A percentile compares a stretch with the other conserved stretches of the same genome.
phyloP scores from a whole-genome alignment of 73 alveolate genomes.

The Paramecium sonneborni region DNA sequence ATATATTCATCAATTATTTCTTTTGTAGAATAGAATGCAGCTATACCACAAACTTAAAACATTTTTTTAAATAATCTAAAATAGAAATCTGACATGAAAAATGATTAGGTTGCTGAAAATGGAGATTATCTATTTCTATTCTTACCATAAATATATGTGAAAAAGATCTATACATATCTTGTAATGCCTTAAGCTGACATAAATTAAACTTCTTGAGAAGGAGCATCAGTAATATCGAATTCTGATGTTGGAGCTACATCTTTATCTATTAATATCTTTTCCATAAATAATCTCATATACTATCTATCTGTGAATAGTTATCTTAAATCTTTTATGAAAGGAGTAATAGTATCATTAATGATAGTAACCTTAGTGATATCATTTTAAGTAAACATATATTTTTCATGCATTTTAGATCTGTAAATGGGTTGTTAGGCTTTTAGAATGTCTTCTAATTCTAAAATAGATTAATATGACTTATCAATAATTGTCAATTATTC shows the following conservation, averaged over 20 bases:
- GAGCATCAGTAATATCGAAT: slow-evolving; percentile 5
- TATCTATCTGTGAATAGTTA: background rate
- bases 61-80: slow-evolving; percentile 38
- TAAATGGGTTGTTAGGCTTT: background rate
- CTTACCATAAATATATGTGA: slow-evolving; percentile 56
- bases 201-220: slow-evolving; percentile 45
- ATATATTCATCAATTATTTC: slow-evolving; percentile 25
- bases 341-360: background rate
- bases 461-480: background rate
- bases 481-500: background rate
- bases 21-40: background rate
- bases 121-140: slow-evolving; percentile 38
- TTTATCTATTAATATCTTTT: slow-evolving; percentile 12
- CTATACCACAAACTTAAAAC: slow-evolving; percentile 37
- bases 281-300: background rate
- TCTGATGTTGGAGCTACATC: slow-evolving; percentile 4
- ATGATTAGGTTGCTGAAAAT: slow-evolving; percentile 47
- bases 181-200: slow-evolving; percentile 47
- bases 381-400: background rate
- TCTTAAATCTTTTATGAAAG: background rate
- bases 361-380: background rate
- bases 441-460: background rate
- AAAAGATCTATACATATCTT: slow-evolving; percentile 29
- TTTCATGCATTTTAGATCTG: slow-evolving; percentile 38
- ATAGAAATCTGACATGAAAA: slow-evolving; percentile 53